Evolutionary conservation across 1,284 basidiomycete species (phyloP).

Genomic region (Papiliotrema fonsecae): DNA sequence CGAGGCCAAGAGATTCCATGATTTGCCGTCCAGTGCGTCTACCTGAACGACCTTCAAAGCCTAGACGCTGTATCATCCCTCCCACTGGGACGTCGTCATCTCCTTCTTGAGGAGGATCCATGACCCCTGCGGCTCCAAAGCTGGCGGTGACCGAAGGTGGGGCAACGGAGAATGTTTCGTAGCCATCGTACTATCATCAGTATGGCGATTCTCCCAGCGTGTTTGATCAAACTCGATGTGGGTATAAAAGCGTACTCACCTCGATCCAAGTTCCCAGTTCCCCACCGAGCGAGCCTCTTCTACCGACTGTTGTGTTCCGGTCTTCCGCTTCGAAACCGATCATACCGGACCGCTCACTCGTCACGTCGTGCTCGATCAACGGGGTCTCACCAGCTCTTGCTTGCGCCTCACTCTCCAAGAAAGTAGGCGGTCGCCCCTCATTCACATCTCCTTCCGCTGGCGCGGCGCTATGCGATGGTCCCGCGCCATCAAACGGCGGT

Average conservation of each 20-base stretch:
- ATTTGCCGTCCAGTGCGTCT: slow-evolving; percentile 27
- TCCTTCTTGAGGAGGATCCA: slow-evolving; percentile 45
- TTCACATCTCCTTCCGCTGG: neutral
- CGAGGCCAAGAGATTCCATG: slow-evolving; percentile 46
- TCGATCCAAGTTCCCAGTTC: slow-evolving; percentile 43
- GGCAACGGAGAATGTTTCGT: slow-evolving; percentile 47
- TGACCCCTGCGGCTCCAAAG: slow-evolving; percentile 36
- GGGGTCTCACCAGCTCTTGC: slow-evolving; percentile 31
- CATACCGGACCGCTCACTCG: slow-evolving; percentile 22
- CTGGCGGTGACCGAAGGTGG: slow-evolving; percentile 42
- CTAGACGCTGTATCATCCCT: slow-evolving; percentile 36
- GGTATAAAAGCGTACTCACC: too few species aligned
- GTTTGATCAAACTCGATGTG: too few species aligned
- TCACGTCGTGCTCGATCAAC: slow-evolving; percentile 10
- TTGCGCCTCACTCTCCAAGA: slow-evolving; percentile 38
- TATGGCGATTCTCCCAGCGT: neutral
- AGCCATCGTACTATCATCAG: slow-evolving; percentile 44
- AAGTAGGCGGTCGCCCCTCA: slow-evolving; percentile 28
- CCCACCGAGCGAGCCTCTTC: slow-evolving; percentile 26
- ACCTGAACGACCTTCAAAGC: slow-evolving; percentile 13
- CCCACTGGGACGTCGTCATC: slow-evolving; percentile 33
- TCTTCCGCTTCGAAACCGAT: slow-evolving; percentile 22
- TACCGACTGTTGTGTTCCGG: slow-evolving; percentile 15
- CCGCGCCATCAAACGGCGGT: slow-evolving; percentile 34
- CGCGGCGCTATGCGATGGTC: slow-evolving; percentile 2